Conservation (phyloP, 2,329 filamentous ascomycete species). For the Sarocladiaceae sp. region DNA sequence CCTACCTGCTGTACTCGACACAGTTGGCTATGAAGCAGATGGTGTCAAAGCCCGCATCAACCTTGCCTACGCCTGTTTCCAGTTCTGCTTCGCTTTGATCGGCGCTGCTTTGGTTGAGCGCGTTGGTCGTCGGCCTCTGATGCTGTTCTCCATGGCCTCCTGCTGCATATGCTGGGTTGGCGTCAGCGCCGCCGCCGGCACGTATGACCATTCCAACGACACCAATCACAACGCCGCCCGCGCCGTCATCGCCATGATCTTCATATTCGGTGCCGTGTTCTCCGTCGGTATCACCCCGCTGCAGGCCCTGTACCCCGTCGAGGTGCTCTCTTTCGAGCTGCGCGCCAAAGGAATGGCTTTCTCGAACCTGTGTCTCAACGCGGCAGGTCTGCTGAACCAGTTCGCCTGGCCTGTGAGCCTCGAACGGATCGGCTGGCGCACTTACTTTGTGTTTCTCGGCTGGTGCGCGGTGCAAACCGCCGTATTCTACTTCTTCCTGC, state of each 20-base stretch:
- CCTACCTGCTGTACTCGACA: slow-evolving; percentile 40
- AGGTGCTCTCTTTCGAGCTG: slow-evolving; percentile 44
- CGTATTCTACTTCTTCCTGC: slow-evolving; percentile 20
- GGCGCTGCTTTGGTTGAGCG: slow-evolving; percentile 44
- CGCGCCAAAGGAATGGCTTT: slow-evolving; percentile 49
- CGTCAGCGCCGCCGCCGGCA: slow-evolving; percentile 60
- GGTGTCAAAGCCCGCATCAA: slow-evolving; percentile 26
- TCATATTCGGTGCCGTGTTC: slow-evolving; percentile 47
- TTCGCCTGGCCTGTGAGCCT: slow-evolving; percentile 41
- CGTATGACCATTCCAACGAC: slow-evolving; percentile 67
- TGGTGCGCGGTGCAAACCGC: slow-evolving; percentile 29
- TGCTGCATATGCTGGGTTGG: slow-evolving; percentile 44
- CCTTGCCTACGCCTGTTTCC: slow-evolving; percentile 44
- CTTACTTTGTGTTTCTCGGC: slow-evolving; percentile 43
- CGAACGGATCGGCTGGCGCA: slow-evolving; percentile 43
- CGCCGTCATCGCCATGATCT: slow-evolving; percentile 45
- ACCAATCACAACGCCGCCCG: slow-evolving; percentile 41
- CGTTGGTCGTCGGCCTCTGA: slow-evolving; percentile 45
- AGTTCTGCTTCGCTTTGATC: slow-evolving; percentile 41
- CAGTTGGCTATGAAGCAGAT: slow-evolving; percentile 41
- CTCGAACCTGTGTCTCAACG: slow-evolving; percentile 34
- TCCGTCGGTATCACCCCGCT: slow-evolving; percentile 33
- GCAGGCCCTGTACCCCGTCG: slow-evolving; percentile 40
- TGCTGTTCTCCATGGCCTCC: slow-evolving; percentile 42
- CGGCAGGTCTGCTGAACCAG: slow-evolving; percentile 38